Conservation (phyloP, 768 basidiomycete species). For the Trichaptum fuscoviolaceum region DNA sequence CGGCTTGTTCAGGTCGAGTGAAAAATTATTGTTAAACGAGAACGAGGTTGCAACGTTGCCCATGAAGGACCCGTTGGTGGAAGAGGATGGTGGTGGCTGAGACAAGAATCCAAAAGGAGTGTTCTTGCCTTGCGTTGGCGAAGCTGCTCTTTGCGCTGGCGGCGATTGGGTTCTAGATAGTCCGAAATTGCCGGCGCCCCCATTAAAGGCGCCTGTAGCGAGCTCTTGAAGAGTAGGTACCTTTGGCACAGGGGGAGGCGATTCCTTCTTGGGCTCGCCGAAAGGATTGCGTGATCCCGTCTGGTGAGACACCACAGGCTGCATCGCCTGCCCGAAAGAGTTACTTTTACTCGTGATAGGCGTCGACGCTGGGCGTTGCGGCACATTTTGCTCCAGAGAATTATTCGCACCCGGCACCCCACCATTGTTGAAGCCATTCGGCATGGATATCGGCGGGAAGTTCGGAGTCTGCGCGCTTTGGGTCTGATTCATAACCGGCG, state of each 20-base stretch:
- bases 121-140: conserved; percentile 11
- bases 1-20: conserved; percentile 7
- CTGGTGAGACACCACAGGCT: conserved; percentile 77
- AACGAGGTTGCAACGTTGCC: conserved; percentile 74
- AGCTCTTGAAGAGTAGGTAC: conserved; percentile 80
- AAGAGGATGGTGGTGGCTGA: conserved; percentile 24
- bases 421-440: conserved; percentile 5
- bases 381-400: conserved; percentile 25
- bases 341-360: conserved; percentile 45
- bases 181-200: conserved; percentile 5
- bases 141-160: conserved; percentile 4
- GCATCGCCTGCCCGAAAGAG: conserved; percentile 37
- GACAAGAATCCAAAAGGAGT: conserved; percentile 18
- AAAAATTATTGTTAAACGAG: conserved; percentile 32
- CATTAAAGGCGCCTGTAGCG: conserved; percentile 38
- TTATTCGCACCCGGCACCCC: conserved; percentile 15
- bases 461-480: conserved; percentile 3
- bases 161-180: background rate
- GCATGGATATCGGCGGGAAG: conserved; percentile 9
- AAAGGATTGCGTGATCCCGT: conserved; percentile 97
- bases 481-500: conserved; percentile 6
- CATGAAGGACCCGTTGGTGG: conserved; percentile 46
- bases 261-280: conserved; percentile 59
- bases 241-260: conserved; percentile 61
- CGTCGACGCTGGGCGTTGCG: conserved; percentile 65